These are phyloP conservation scores for Monilinia fructicola DNA, from an alignment of 2,329 filamentous ascomycete species.

Conservation along the genomic window DNA sequence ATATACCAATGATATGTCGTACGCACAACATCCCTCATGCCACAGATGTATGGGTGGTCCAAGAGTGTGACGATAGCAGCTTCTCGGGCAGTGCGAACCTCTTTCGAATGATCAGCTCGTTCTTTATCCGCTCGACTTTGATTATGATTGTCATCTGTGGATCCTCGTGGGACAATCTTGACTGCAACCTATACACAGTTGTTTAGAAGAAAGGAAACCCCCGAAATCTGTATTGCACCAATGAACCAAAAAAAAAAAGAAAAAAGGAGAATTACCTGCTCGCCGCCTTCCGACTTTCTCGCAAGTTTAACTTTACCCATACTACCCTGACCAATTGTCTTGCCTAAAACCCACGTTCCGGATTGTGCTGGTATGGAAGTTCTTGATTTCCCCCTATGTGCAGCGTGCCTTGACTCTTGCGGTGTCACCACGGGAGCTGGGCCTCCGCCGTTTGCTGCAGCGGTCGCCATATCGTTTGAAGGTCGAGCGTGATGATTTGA, in stretches of 20 bases:
- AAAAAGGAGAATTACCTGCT: conserved; percentile 68
- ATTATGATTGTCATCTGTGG: conserved; percentile 73
- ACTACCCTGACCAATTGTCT: conserved; percentile 94
- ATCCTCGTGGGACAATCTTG: conserved; percentile 92
- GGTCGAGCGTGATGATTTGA: conserved; percentile 41
- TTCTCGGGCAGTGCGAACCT: conserved; percentile 90
- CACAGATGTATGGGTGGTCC: conserved; percentile 93
- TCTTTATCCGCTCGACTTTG: conserved; percentile 72
- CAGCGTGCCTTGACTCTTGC: conserved; percentile 49
- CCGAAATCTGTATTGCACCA: conserved; percentile 1
- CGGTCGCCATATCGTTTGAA: conserved; percentile 49
- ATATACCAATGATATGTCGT: conserved; percentile 99
- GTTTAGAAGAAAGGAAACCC: conserved; percentile 23
- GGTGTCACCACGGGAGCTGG: conserved; percentile 52
- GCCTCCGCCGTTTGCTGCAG: conserved; percentile 53
- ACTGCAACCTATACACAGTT: conserved; percentile 72
- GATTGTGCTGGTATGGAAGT: conserved; percentile 89
- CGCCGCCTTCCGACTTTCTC: conserved; percentile 82
- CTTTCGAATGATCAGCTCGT: conserved; percentile 92
- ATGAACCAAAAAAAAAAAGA: too few relatives aligned
- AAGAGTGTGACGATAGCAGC: conserved; percentile 94
- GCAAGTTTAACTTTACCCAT: conserved; percentile 99
- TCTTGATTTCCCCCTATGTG: conserved; percentile 56
- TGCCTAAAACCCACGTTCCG: conserved; percentile 91
- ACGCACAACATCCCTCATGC: conserved; percentile 89